Conservation (phyloP, 139 green algal species). For the Ettlia oleoabundans region DNA sequence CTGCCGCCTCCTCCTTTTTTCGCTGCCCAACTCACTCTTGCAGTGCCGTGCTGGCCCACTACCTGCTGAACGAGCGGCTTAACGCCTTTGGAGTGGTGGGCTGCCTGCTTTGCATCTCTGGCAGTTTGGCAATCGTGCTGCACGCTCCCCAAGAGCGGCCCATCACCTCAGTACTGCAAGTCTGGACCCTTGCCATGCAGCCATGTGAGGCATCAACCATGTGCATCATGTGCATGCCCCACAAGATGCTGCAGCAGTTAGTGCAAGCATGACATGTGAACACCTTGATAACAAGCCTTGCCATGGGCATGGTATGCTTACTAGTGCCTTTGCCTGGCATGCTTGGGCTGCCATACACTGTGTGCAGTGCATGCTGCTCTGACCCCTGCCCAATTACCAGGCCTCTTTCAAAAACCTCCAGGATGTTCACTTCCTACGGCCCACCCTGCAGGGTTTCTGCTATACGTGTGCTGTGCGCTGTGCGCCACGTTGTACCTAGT, state of each 20-base stretch:
- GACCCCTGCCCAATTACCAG: not conserved
- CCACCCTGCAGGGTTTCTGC: slow-evolving; percentile 81
- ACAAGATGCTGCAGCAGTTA: no score
- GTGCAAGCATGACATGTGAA: no score
- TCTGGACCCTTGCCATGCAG: slow-evolving; percentile 87
- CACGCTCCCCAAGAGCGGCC: slow-evolving; percentile 88
- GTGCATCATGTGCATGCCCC: not conserved
- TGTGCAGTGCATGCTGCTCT: not conserved
- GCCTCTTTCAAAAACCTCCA: not conserved
- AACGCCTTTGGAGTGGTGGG: slow-evolving; percentile 95
- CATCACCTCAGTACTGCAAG: slow-evolving; percentile 79
- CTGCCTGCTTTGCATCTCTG: slow-evolving; percentile 92
- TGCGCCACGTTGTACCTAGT: slow-evolving; percentile 70
- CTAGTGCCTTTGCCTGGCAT: not conserved
- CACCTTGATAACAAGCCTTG: no score
- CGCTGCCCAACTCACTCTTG: not conserved
- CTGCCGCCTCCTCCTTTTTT: not conserved
- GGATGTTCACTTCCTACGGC: no score
- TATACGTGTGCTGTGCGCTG: slow-evolving; percentile 75
- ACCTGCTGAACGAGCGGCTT: slow-evolving; percentile 89
- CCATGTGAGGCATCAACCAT: slow-evolving; percentile 64
- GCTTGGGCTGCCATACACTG: not conserved
- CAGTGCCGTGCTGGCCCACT: slow-evolving; percentile 93
- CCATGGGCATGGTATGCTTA: no score
- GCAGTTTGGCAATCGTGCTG: slow-evolving; percentile 89